Base-by-base conservation (phyloP, 768 basidiomycete species). In the Grammothele lineata region DNA sequence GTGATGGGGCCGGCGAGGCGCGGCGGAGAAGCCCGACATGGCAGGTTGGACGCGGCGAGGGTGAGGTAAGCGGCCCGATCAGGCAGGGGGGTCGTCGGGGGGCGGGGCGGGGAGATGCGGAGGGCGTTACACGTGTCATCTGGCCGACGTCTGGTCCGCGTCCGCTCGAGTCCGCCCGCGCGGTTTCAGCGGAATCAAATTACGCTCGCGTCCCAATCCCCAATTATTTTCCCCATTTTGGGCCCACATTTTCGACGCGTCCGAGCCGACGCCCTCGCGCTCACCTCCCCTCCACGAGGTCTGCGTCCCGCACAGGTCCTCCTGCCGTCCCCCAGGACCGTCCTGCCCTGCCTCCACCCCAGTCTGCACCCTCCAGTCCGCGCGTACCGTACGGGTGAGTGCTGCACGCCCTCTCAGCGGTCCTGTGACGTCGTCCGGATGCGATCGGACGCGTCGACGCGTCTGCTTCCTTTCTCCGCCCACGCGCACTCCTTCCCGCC, bases 161-260 rank as follows among this genome's bases (percentile, higher is more conserved):
- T n/a, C n/a, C n/a, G n/a, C n/a, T n/a, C n/a, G n/a, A n/a, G n/a
- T n/a, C n/a, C n/a, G n/a, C n/a, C 51, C 43, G 43, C 38, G 12
- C 58, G 45, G 57, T 63, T 58, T 59, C 58, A 59, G 53, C 50
- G 53, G 47, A 60, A 49, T 59, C 59, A 58, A 57, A 59, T 59
- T 51, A 45, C 34, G 44, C 43, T 49, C 53, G 50, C 54, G 55
- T 50, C 55, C 49, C 33, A 39, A 7, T 36, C 34, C 42, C 26
- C 38, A 53, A 51, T 57, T 53, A 53, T 59, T 57, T 47, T 39
- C 27, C 50, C 42, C 47, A 54, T 48, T 59, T 59, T 55, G 44
- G 22, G 48, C 35, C 27, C 27, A 14, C 14, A 30, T 30, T 30
- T n/a, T 30, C 27, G 27, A 7, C 27, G 27, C 27, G 8, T 30